Base-by-base conservation (phyloP, 1,284 basidiomycete genomes). In the Pascua sp. region DNA sequence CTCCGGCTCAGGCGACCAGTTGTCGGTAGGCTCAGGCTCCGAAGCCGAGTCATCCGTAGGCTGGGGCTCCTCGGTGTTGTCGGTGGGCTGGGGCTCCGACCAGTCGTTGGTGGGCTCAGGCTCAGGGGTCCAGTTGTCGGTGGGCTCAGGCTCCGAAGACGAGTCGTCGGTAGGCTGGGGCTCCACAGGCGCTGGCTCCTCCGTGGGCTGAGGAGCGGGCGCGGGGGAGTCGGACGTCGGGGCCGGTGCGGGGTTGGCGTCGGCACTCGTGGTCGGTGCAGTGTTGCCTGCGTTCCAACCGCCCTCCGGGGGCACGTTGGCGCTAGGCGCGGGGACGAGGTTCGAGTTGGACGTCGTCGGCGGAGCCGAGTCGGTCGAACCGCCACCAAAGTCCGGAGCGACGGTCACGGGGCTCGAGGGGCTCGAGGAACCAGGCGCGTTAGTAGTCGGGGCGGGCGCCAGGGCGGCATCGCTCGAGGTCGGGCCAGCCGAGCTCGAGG, bases 291-390 rank as follows among this genome's bases (percentile, higher is more conserved):
- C 24, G 24, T 32, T 32, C 24, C 24, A 32, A 32, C 24, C 24
- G 24, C 24, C 24, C 24, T 32, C 24, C 24, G 3, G 24, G 18
- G 53, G 42, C 48, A 52, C 60, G 49, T 69, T 62, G 32, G 66
- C 61, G 41, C 60, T 65, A 15, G 56, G 56, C 15, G 67, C 67
- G n/a, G 67, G 58, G 16, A 65, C 59, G 18, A 64, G 58, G 60
- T 67, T 68, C 5, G 66, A 61, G 58, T 65, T 65, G 39, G 60
- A 47, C 45, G 51, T 42, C 32, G 62, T 53, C 11, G 53, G 49
- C 3, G 46, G 7, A 24, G 18, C 39, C 38, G 51, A 50, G 15
- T 41, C 51, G 47, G 51, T 15, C 13, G 47, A 41, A n/a, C 32
- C 44, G 18, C 47, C 49, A 32, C 48, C 48, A 11, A 56, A 5